A percentile compares a stretch with the other conserved stretches of the same genome.
These are phyloP conservation scores for Aspergillus fijiensis DNA, from an alignment of 2,329 filamentous ascomycete species.

Conservation along the genomic window DNA sequence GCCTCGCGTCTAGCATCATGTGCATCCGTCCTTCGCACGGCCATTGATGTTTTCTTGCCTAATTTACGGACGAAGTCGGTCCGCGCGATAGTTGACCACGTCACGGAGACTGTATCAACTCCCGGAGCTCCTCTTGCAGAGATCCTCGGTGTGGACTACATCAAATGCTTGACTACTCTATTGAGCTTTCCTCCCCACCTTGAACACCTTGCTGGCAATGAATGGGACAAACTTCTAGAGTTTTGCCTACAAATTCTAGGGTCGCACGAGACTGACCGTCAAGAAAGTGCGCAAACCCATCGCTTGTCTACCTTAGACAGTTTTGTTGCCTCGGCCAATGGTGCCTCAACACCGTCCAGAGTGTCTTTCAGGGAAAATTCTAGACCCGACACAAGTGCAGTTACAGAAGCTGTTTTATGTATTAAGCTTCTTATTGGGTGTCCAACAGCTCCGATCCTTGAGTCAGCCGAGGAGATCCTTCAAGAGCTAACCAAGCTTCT, in stretches of 20 bases:
- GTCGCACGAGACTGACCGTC: slow-evolving; percentile 25
- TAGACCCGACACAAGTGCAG: slow-evolving; percentile 35
- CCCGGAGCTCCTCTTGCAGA: slow-evolving; percentile 63
- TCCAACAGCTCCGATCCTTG: slow-evolving; percentile 65
- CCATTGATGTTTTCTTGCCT: slow-evolving; percentile 66
- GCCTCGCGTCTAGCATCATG: slow-evolving; percentile 64
- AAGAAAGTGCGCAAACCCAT: slow-evolving; percentile 31
- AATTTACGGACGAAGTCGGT: slow-evolving; percentile 74
- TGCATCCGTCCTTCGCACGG: slow-evolving; percentile 68
- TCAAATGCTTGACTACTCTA: slow-evolving; percentile 70
- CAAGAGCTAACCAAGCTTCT: slow-evolving; percentile 61
- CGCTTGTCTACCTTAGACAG: slow-evolving; percentile 30
- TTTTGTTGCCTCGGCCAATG: slow-evolving; percentile 23
- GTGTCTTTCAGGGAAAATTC: slow-evolving; percentile 29
- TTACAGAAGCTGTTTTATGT: slow-evolving; percentile 63
- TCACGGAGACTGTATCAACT: slow-evolving; percentile 69
- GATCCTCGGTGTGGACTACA: slow-evolving; percentile 72
- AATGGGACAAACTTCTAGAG: slow-evolving; percentile 68
- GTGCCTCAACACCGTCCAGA: slow-evolving; percentile 32
- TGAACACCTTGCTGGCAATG: slow-evolving; percentile 69
- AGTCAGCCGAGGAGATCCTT: slow-evolving; percentile 58
- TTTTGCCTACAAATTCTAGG: slow-evolving; percentile 69
- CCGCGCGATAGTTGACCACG: slow-evolving; percentile 75
- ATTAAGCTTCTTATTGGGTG: slow-evolving; percentile 63
- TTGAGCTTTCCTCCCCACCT: slow-evolving; percentile 73